A percentile compares a stretch with the other conserved stretches of the same genome.
Conservation (phyloP, 768 basidiomycete species). For the Pleurotus pulmonarius region DNA sequence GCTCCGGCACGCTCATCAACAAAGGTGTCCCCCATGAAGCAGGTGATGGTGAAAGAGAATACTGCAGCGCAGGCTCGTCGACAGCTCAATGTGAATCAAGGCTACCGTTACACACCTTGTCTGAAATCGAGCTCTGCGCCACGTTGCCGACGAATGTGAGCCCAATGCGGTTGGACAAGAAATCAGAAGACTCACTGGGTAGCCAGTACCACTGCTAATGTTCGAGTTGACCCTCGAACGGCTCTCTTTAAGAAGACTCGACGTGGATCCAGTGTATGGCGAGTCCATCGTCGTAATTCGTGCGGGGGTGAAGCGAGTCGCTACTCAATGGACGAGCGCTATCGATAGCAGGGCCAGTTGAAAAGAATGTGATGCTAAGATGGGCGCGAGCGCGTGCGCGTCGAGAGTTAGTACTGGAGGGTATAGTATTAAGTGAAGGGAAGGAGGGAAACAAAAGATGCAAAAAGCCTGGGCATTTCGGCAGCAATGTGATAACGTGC, state of each 20-base stretch:
- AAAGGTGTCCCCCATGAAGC: slow-evolving; percentile 46
- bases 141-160: background rate
- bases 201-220: slow-evolving; percentile 2
- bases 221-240: slow-evolving; percentile 1
- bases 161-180: background rate
- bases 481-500: no score
- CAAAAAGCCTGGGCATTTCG: no score
- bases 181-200: background rate
- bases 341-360: background rate
- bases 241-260: background rate
- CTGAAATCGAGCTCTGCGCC: slow-evolving; percentile 7
- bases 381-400: background rate
- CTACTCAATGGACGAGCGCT: background rate
- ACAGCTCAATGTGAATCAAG: background rate
- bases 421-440: no score
- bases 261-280: slow-evolving; percentile 3
- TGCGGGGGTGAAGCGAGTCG: background rate
- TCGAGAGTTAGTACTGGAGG: no score
- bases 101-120: slow-evolving; percentile 3
- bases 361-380: background rate
- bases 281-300: slow-evolving; percentile 1
- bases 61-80: slow-evolving; percentile 19
- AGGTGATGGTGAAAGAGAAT: slow-evolving; percentile 39
- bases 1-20: slow-evolving; percentile 41
- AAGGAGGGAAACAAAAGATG: no score